phyloP scores from a whole-genome alignment of 192 early-diverging fungal species.

The Backusella tuberculispora region DNA sequence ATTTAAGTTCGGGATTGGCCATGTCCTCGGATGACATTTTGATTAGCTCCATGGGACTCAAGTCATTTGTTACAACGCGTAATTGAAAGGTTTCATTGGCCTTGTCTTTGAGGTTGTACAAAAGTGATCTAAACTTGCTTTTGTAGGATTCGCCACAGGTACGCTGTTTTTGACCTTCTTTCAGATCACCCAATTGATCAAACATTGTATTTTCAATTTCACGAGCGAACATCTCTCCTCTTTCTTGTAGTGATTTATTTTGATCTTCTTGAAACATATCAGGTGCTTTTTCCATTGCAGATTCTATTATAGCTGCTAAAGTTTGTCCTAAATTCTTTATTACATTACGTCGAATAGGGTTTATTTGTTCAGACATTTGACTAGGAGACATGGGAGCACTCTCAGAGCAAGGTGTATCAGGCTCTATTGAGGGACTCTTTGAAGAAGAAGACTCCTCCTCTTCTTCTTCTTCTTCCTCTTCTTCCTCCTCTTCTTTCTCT shows the following conservation, averaged over 20 bases:
- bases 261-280: constrained; percentile 27
- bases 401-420: constrained; percentile 11
- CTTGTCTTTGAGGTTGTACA: constrained; percentile 82
- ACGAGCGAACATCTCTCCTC: constrained; percentile 41
- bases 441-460: neutral
- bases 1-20: constrained; percentile 78
- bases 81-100: constrained; percentile 72
- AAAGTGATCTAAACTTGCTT: constrained; percentile 75
- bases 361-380: constrained; percentile 31
- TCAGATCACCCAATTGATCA: constrained; percentile 43
- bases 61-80: constrained; percentile 63
- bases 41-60: constrained; percentile 68
- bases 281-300: constrained; percentile 24
- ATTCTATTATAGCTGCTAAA: constrained; percentile 33
- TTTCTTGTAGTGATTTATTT: constrained; percentile 30
- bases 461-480: neutral
- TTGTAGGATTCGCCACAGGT: constrained; percentile 70
- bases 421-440: neutral
- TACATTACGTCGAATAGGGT: constrained; percentile 52
- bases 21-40: constrained; percentile 87
- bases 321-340: constrained; percentile 49
- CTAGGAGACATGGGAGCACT: constrained; percentile 24
- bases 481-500: neutral
- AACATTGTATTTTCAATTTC: constrained; percentile 57
- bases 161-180: constrained; percentile 18